phyloP scores from a whole-genome alignment of 768 basidiomycete genomes.

The Auricularia auricula-judae region DNA sequence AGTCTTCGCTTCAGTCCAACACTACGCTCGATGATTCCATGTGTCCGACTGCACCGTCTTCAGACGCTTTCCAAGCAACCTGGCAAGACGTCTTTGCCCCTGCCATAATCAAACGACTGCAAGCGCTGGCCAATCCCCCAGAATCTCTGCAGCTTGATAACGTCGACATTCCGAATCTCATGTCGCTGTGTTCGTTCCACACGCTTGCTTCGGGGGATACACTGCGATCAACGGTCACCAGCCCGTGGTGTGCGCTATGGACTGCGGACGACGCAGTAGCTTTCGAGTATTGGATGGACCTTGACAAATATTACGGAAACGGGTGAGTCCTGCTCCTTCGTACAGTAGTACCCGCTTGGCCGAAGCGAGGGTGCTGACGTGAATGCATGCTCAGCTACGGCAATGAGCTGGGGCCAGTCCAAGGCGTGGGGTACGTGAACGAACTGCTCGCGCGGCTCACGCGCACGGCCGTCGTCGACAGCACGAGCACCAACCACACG shows the following conservation, averaged over 20 bases:
- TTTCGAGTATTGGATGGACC: slow-evolving; percentile 60
- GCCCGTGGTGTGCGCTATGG: slow-evolving; percentile 71
- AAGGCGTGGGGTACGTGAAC: slow-evolving; percentile 81
- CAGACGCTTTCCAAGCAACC: slow-evolving; percentile 30
- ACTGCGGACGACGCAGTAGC: slow-evolving; percentile 45
- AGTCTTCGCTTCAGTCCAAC: slow-evolving; percentile 24
- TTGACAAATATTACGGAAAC: slow-evolving; percentile 70
- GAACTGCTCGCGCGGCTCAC: slow-evolving; percentile 81
- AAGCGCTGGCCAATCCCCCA: slow-evolving; percentile 34
- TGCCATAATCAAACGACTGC: slow-evolving; percentile 47
- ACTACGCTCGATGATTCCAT: slow-evolving; percentile 56
- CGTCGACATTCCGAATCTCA: slow-evolving; percentile 45
- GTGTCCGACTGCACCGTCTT: slow-evolving; percentile 46
- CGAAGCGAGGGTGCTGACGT: fast-evolving
- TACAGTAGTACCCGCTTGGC: not conserved
- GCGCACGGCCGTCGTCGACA: slow-evolving; percentile 44
- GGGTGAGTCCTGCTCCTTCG: slow-evolving; percentile 35
- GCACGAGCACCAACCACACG: slow-evolving; percentile 66
- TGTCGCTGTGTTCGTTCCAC: slow-evolving; percentile 74
- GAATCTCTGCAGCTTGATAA: slow-evolving; percentile 47
- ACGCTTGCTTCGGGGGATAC: slow-evolving; percentile 30
- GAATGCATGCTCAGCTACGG: slow-evolving; percentile 39
- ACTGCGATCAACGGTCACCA: slow-evolving; percentile 15
- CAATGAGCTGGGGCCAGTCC: slow-evolving; percentile 55
- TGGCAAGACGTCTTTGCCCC: slow-evolving; percentile 51